Evolutionary conservation across 208 protist species (phyloP), one percentile per base, ranked within the genome.

Genomic region (Lotmaria passim): DNA sequence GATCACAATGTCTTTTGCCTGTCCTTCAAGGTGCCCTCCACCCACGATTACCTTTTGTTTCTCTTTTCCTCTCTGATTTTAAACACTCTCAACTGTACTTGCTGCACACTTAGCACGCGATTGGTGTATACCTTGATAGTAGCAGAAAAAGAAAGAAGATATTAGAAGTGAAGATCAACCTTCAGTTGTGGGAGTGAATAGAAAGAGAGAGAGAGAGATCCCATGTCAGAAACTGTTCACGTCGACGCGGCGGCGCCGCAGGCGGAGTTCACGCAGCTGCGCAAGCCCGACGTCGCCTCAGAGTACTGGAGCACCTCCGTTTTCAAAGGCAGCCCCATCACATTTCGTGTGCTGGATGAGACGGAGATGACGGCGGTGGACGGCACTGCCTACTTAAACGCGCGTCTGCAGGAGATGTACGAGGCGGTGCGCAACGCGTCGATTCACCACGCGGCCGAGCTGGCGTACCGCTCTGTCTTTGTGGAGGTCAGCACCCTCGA

Each of bases 401-500:
- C 30, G 2, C 50, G 59, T 8, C 41, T 69, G 58, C 62, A 67
- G 52, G 30, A 52, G 50, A 58, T 71, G 43, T 65, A 72, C 31
- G 28, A 51, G 34, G n/a, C 63, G 30, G 71, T 71, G 15, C 59
- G 73, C 30, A 70, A 76, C 41, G 52, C 26, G 14, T 48, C 78
- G 8, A 17, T 72, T 19, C 28, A 41, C 12, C 60, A 55, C n/a
- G 83, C 84, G 8, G 57, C 60, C 3, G 63, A 70, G 38, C 34
- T 39, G 11, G 79, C 81, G 30, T 94, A 94, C 75, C 58, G 56
- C 19, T 72, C 74, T 19, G 52, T 94, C 26, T 46, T 60, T 26
- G 89, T 94, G 15, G 78, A 92, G 60, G 72, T 94, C 7, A 89
- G 79, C 58, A 58, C 87, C 8, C 63, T 90, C 17, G 89, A 87